phyloP scores from a whole-genome alignment of 306 rosid species.

The Begonia loranthoides region DNA sequence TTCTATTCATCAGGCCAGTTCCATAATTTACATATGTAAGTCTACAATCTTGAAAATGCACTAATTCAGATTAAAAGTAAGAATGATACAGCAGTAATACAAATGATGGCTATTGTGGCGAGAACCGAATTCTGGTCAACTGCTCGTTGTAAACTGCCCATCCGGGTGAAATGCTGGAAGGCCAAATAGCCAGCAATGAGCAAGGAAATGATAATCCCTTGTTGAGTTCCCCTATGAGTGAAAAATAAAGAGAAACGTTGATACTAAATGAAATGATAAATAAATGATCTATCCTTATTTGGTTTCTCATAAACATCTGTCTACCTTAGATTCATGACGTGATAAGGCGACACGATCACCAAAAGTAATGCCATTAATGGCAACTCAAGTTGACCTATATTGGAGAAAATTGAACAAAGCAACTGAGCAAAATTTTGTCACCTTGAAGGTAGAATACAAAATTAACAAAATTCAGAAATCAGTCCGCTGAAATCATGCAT shows the following conservation, averaged over 20 bases:
- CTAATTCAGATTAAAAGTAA: slow-evolving; percentile 43
- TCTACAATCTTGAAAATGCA: no score
- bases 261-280: slow-evolving; percentile 3
- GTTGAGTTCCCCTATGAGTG: slow-evolving; percentile 58
- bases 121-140: slow-evolving; percentile 83
- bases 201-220: slow-evolving; percentile 56
- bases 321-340: slow-evolving; percentile 40
- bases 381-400: slow-evolving; percentile 74
- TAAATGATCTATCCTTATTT: background rate
- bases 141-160: slow-evolving; percentile 48
- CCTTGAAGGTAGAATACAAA: slow-evolving; percentile 5
- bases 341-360: slow-evolving; percentile 67
- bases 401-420: slow-evolving; percentile 6
- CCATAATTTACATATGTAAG: no score
- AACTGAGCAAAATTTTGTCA: background rate
- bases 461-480: slow-evolving; percentile 5
- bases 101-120: slow-evolving; percentile 53
- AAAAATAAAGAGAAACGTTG: slow-evolving; percentile 9
- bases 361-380: slow-evolving; percentile 64
- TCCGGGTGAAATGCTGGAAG: slow-evolving; percentile 84
- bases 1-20: no score
- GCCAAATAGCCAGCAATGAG: slow-evolving; percentile 68
- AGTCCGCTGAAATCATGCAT: no score
- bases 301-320: slow-evolving; percentile 9
- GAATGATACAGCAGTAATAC: slow-evolving; percentile 31